A percentile compares a stretch with the other conserved stretches of the same genome.
Conservation (phyloP, 2,329 filamentous ascomycete species). For the Blastomyces emzantsi region DNA sequence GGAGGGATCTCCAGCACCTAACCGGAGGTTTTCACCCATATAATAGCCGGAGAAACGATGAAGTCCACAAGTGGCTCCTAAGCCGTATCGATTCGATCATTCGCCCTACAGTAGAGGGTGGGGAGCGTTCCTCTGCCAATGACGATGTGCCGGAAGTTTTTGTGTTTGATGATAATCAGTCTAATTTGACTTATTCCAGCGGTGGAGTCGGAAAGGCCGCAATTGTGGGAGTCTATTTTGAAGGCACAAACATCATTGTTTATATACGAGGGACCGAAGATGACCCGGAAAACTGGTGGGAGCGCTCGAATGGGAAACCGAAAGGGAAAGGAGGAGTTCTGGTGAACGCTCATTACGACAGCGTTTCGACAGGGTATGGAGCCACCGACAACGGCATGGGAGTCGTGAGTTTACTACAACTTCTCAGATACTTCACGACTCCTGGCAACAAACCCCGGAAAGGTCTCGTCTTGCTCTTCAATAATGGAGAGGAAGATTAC, state of each 20-base stretch:
- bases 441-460: constrained; percentile 62
- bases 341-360: constrained; percentile 93
- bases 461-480: constrained; percentile 76
- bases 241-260: constrained; percentile 84
- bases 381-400: constrained; percentile 92
- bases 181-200: constrained; percentile 65
- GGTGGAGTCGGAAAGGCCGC: constrained; percentile 31
- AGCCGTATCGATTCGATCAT: constrained; percentile 61
- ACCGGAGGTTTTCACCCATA: constrained; percentile 75
- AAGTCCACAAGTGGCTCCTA: constrained; percentile 68
- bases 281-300: constrained; percentile 66
- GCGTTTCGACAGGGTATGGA: constrained; percentile 82
- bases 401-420: constrained; percentile 74
- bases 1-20: constrained; percentile 69
- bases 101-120: constrained; percentile 44
- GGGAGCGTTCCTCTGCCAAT: constrained; percentile 15
- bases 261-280: constrained; percentile 80
- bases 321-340: constrained; percentile 66
- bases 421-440: constrained; percentile 77
- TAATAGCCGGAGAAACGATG: constrained; percentile 76
- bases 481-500: constrained; percentile 93
- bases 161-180: constrained; percentile 67
- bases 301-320: constrained; percentile 39
- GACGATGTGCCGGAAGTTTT: constrained; percentile 36
- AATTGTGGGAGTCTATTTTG: constrained; percentile 64